These are phyloP conservation scores for Berberis thunbergii DNA, from an alignment of 164 flowering plant genomes.

Conservation along the genomic window DNA sequence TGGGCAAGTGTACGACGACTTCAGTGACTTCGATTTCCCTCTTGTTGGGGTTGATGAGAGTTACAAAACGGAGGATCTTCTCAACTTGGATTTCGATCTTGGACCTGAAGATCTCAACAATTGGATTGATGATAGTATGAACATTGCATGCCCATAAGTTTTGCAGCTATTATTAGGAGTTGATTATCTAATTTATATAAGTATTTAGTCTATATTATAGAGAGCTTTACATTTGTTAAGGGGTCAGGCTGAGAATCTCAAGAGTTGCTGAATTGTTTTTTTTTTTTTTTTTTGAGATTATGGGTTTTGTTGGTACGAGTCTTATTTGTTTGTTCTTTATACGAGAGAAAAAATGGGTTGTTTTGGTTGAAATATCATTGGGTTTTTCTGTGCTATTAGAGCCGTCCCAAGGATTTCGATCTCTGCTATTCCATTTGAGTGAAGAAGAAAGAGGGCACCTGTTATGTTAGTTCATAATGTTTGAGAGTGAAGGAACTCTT, in stretches of 20 bases:
- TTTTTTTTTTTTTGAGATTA: constrained; percentile 21
- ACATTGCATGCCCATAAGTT: constrained; percentile 54
- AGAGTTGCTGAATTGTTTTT: constrained; percentile 13
- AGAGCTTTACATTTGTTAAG: not conserved
- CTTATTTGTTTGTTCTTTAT: constrained; percentile 10
- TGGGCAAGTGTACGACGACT: constrained; percentile 25
- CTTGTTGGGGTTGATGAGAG: constrained; percentile 33
- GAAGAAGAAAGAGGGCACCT: not conserved
- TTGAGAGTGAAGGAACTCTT: not conserved
- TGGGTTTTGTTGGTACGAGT: constrained; percentile 15
- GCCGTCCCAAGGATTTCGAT: constrained; percentile 38
- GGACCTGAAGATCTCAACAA: constrained; percentile 22
- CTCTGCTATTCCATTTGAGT: not conserved
- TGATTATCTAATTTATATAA: not conserved
- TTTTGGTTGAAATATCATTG: constrained; percentile 17
- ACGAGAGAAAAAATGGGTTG: not conserved
- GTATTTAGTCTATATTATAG: not conserved
- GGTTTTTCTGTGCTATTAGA: constrained; percentile 56
- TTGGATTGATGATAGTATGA: constrained; percentile 51
- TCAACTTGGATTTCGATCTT: constrained; percentile 29
- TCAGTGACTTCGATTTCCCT: constrained; percentile 26
- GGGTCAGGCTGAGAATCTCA: constrained; percentile 8
- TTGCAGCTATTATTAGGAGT: constrained; percentile 37
- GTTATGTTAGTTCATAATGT: not conserved
- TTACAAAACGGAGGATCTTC: constrained; percentile 26